These are phyloP conservation scores for Aristolochia californica DNA, from an alignment of 164 flowering plant genomes.

Conservation along the genomic window DNA sequence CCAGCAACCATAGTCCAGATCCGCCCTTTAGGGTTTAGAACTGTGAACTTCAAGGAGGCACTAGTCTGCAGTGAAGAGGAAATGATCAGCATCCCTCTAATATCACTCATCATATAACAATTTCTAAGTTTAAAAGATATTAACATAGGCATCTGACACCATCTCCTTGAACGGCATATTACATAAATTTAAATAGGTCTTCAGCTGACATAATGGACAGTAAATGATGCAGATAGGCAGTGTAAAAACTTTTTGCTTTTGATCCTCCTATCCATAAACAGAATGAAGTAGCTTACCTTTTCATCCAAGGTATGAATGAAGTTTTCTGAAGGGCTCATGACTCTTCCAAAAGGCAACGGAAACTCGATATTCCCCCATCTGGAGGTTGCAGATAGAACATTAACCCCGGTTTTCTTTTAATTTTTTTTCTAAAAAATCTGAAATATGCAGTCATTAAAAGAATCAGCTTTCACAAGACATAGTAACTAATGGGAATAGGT, in stretches of 20 bases:
- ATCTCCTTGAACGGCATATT: too few species aligned
- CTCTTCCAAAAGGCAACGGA: slow-evolving; percentile 90
- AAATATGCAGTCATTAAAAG: neutral
- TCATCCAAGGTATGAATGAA: slow-evolving; percentile 75
- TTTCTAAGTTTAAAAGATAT: too few species aligned
- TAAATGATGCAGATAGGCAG: too few species aligned
- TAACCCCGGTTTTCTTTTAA: neutral
- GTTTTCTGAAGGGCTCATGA: slow-evolving; percentile 67
- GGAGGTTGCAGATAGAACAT: slow-evolving; percentile 3
- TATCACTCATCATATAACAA: too few species aligned
- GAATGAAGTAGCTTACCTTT: slow-evolving; percentile 36
- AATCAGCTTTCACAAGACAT: neutral
- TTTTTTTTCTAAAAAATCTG: neutral
- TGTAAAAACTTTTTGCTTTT: too few species aligned
- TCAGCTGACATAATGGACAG: too few species aligned
- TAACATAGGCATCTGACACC: too few species aligned
- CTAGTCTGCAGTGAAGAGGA: slow-evolving; percentile 55
- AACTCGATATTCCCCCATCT: slow-evolving; percentile 87
- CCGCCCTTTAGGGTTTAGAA: slow-evolving; percentile 85
- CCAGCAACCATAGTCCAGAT: slow-evolving; percentile 99
- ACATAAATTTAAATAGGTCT: too few species aligned
- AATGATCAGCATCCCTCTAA: too few species aligned
- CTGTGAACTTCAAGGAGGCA: slow-evolving; percentile 86
- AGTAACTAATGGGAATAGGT: neutral
- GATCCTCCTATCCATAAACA: neutral